Percentiles rank a stretch among this genome's conserved stretches.
Conservation (phyloP, 495 filamentous ascomycete species). For the Pseudotulostoma volvatum region DNA sequence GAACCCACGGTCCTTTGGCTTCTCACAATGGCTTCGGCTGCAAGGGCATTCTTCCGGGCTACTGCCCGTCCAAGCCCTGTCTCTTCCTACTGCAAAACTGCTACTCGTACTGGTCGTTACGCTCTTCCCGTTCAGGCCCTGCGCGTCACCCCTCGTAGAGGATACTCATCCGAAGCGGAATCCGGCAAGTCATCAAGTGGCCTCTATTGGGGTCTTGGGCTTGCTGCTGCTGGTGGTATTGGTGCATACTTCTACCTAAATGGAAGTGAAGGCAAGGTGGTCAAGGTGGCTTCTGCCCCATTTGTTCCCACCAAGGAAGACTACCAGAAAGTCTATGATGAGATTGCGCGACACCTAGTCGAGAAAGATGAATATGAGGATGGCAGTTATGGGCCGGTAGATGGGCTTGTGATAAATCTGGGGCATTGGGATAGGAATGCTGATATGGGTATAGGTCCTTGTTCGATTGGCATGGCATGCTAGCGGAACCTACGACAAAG, state of each 20-base stretch:
- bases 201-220: constrained; percentile 36
- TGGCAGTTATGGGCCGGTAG: constrained; percentile 80
- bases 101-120: constrained; percentile 39
- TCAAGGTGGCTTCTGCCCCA: constrained; percentile 11
- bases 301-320: constrained; percentile 69
- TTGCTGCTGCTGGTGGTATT: constrained; percentile 45
- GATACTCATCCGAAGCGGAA: constrained; percentile 55
- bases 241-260: constrained; percentile 56
- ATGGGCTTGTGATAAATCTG: too few relatives aligned
- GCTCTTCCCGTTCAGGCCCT: constrained; percentile 43
- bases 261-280: constrained; percentile 27
- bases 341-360: constrained; percentile 60
- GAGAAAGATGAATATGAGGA: constrained; percentile 94
- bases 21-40: constrained; percentile 39
- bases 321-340: constrained; percentile 93
- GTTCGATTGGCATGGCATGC: constrained; percentile 78
- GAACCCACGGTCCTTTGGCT: too few relatives aligned
- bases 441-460: constrained; percentile 33
- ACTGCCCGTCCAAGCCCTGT: constrained; percentile 33
- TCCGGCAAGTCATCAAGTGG: constrained; percentile 34
- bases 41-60: constrained; percentile 33
- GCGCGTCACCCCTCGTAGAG: constrained; percentile 49
- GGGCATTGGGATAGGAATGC: not conserved
- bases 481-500: constrained; percentile 77
- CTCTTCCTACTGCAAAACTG: constrained; percentile 27